Evolutionary conservation across 805 yeast genomes (phyloP).

Genomic region (Wickerhamomyces chambardii): DNA sequence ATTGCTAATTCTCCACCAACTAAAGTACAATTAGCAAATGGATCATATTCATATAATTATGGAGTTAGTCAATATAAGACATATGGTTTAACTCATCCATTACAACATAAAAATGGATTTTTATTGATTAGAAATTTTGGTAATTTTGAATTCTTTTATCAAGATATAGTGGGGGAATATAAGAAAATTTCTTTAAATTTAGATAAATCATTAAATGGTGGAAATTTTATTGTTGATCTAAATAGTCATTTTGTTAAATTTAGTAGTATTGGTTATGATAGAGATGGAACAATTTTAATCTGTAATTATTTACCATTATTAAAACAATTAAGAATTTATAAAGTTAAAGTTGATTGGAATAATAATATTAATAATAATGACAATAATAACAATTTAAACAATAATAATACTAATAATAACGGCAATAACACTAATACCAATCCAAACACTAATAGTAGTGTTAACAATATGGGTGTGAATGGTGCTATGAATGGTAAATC

Average conservation of each 20-base stretch:
- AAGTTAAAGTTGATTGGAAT: constrained; percentile 47
- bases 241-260: constrained; percentile 16
- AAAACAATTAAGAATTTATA: constrained; percentile 29
- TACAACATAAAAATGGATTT: constrained; percentile 61
- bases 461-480: constrained; percentile 14
- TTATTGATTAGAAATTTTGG: constrained; percentile 60
- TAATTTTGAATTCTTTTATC: constrained; percentile 48
- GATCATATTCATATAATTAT: constrained; percentile 34
- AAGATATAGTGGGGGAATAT: constrained; percentile 51
- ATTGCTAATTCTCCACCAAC: constrained; percentile 52
- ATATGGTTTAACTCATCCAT: constrained; percentile 59
- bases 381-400: constrained; percentile 28
- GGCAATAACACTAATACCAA: too few species aligned
- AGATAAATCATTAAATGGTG: constrained; percentile 10
- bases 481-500: too few species aligned
- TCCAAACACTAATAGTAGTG: constrained; percentile 1
- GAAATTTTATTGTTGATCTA: constrained; percentile 9
- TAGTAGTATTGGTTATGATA: constrained; percentile 43
- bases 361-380: constrained; percentile 19
- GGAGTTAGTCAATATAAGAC: constrained; percentile 52
- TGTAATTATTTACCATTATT: constrained; percentile 29
- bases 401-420: constrained; percentile 26
- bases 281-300: constrained; percentile 36
- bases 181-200: constrained; percentile 25
- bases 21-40: constrained; percentile 13